Evolutionary conservation across 345 rosid genomes (phyloP).

Genomic region (Chamaenerion angustifolium): DNA sequence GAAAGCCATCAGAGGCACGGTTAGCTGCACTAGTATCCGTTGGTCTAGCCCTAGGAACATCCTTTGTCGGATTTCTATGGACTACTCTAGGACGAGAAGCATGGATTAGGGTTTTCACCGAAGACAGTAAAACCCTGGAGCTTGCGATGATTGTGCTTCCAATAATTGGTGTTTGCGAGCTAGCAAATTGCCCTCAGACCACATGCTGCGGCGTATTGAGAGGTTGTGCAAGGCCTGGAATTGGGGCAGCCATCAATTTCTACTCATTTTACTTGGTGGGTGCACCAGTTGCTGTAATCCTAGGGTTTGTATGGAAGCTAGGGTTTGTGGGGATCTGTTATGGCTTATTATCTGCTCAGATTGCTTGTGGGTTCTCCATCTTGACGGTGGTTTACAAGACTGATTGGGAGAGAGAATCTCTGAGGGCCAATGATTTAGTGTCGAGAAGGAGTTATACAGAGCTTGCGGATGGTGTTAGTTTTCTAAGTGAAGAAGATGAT

Average conservation of each 20-base stretch:
- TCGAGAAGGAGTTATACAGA: too few species aligned
- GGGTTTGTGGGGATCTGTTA: conserved; percentile 85
- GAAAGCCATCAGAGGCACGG: conserved; percentile 45
- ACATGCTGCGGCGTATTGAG: conserved; percentile 76
- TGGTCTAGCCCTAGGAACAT: conserved; percentile 32
- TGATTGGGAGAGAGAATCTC: conserved; percentile 69
- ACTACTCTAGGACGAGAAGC: conserved; percentile 51
- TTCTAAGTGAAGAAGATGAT: neutral
- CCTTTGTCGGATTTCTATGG: conserved; percentile 43
- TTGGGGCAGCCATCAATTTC: conserved; percentile 56
- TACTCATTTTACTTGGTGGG: conserved; percentile 78
- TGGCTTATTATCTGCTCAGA: conserved; percentile 73
- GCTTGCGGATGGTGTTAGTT: too few species aligned
- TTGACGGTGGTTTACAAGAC: conserved; percentile 52
- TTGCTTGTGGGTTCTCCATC: conserved; percentile 56
- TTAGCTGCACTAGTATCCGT: conserved; percentile 41
- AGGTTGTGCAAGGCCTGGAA: conserved; percentile 71
- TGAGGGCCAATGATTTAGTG: conserved; percentile 55
- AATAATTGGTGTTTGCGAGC: conserved; percentile 73
- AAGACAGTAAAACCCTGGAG: conserved; percentile 34
- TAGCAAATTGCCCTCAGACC: conserved; percentile 89
- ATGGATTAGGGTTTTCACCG: conserved; percentile 59
- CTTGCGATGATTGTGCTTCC: conserved; percentile 53
- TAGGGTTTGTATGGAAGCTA: conserved; percentile 45
- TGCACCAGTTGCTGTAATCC: conserved; percentile 49